Evolutionary conservation across 78 protist species (phyloP).

Genomic region (Diacronema lutheri): DNA sequence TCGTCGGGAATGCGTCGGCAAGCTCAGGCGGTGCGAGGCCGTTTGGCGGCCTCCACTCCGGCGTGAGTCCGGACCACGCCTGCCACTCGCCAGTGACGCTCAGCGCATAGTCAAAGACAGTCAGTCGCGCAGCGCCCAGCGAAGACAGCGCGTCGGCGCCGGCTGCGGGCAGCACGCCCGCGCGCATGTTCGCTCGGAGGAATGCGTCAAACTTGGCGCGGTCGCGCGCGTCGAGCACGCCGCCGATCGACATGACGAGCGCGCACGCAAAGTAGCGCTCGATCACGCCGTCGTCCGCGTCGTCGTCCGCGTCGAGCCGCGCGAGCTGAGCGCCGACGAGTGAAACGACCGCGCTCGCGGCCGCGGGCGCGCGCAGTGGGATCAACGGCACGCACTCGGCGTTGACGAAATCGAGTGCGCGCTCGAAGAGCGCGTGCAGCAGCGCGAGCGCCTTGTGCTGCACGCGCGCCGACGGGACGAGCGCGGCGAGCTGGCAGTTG

Average conservation of each 20-base stretch:
- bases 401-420: too few species aligned
- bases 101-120: slow-evolving; percentile 61
- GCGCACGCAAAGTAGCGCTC: slow-evolving; percentile 15
- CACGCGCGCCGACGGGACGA: too few species aligned
- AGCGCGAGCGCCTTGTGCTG: too few species aligned
- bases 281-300: background rate
- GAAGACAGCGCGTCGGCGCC: slow-evolving; percentile 63
- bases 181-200: background rate
- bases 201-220: slow-evolving; percentile 46
- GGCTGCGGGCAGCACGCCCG: background rate
- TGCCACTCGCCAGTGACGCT: slow-evolving; percentile 39
- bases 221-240: slow-evolving; percentile 63
- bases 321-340: slow-evolving; percentile 32
- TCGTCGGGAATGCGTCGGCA: slow-evolving; percentile 46
- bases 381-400: too few species aligned
- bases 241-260: slow-evolving; percentile 52
- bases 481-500: slow-evolving; percentile 4
- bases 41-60: too few species aligned
- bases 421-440: too few species aligned
- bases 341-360: background rate
- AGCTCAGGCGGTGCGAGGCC: too few species aligned
- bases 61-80: slow-evolving; percentile 28
- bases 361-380: slow-evolving; percentile 23
- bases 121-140: slow-evolving; percentile 40
- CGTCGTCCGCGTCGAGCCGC: background rate